These are phyloP conservation scores for Triangularia verruculosa DNA, from an alignment of 2,329 filamentous ascomycete species.

Conservation along the genomic window DNA sequence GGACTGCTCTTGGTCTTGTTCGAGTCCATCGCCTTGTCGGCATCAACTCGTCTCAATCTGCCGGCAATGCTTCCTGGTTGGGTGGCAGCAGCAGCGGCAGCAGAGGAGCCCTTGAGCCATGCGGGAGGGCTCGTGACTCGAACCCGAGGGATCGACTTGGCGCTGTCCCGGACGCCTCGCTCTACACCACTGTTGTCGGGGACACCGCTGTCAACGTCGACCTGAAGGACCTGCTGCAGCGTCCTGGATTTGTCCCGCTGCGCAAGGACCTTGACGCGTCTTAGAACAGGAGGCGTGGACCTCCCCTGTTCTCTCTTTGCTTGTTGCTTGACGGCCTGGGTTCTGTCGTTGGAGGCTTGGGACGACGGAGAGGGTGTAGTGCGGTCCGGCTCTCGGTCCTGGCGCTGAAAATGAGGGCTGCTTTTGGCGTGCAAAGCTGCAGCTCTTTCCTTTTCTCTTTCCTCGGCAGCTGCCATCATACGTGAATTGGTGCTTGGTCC, in stretches of 20 bases:
- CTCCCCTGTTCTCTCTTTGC: neutral
- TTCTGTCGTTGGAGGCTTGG: neutral
- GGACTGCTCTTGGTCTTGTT: neutral
- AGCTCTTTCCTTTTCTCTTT: neutral
- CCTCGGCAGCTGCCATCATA: neutral
- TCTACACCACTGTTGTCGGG: neutral
- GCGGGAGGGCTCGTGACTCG: constrained; percentile 5
- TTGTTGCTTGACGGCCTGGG: neutral
- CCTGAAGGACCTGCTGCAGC: neutral
- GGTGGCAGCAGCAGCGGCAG: neutral
- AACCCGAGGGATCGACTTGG: neutral
- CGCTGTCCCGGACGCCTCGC: neutral
- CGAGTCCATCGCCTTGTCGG: neutral
- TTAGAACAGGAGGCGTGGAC: neutral
- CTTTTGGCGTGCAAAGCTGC: neutral
- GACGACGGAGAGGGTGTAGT: neutral
- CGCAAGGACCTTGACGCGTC: neutral
- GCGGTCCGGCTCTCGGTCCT: neutral
- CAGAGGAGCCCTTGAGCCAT: constrained; percentile 1
- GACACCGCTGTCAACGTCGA: neutral
- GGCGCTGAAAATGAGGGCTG: neutral
- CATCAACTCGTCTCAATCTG: neutral
- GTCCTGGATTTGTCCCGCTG: neutral
- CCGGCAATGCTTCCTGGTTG: neutral
- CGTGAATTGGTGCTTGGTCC: neutral